Evolutionary conservation across 2,329 filamentous ascomycete genomes (phyloP).

Genomic region (Cordyceps cicadae): DNA sequence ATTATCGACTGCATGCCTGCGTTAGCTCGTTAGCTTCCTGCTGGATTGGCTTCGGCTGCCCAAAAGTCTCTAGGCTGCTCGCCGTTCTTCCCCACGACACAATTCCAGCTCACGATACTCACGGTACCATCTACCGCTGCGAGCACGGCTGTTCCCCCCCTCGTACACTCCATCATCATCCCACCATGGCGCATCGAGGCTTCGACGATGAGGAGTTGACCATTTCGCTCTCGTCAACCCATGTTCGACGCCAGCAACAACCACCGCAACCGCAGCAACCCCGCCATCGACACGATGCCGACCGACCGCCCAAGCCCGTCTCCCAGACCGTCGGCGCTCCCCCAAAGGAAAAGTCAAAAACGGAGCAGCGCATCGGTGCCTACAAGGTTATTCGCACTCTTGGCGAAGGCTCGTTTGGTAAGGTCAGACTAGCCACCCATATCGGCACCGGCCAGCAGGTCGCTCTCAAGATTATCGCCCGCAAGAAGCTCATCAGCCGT

Average conservation of each 20-base stretch:
- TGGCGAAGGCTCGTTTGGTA: slow-evolving; percentile 95
- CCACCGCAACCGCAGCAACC: slow-evolving; percentile 14
- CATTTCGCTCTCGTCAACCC: slow-evolving; percentile 61
- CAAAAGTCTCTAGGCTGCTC: neutral
- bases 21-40: neutral
- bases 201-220: slow-evolving; percentile 79
- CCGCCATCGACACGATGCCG: slow-evolving; percentile 16
- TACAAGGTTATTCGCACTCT: slow-evolving; percentile 87
- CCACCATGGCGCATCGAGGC: slow-evolving; percentile 42
- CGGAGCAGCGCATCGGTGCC: slow-evolving; percentile 79
- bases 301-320: slow-evolving; percentile 19
- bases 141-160: neutral
- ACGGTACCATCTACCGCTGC: neutral
- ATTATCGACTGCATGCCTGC: neutral
- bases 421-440: slow-evolving; percentile 94
- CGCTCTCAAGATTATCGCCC: slow-evolving; percentile 92
- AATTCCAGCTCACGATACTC: slow-evolving; percentile 2
- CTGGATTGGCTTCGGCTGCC: neutral
- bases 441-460: slow-evolving; percentile 90
- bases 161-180: neutral
- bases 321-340: slow-evolving; percentile 22
- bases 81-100: slow-evolving; percentile 5
- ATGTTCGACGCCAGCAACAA: slow-evolving; percentile 46
- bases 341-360: slow-evolving; percentile 42
- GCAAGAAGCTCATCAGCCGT: slow-evolving; percentile 90